Conservation (phyloP, 495 filamentous ascomycete species). For the Mycothermus thermophilus region DNA sequence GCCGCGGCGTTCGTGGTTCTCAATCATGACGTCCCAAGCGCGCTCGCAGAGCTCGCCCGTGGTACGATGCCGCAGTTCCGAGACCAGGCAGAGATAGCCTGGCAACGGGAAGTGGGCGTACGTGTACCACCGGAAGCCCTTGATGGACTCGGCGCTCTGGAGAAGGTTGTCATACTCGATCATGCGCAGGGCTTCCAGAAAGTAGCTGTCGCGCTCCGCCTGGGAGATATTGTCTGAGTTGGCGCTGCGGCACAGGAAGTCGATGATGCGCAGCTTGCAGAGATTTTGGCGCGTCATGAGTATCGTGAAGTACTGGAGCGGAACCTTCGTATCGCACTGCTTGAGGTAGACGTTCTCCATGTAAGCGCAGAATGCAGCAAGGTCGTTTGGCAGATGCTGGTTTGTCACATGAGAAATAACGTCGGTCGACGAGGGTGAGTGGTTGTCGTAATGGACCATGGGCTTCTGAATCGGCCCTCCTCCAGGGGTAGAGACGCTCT, state of each 20-base stretch:
- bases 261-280: constrained; percentile 33
- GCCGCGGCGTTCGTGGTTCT: constrained; percentile 34
- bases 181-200: constrained; percentile 35
- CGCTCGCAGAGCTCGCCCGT: constrained; percentile 38
- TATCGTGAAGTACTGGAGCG: constrained; percentile 41
- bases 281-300: constrained; percentile 35
- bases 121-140: constrained; percentile 39
- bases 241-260: constrained; percentile 18
- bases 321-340: constrained; percentile 46
- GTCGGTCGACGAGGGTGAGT: constrained; percentile 19
- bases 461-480: constrained; percentile 12
- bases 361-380: constrained; percentile 39
- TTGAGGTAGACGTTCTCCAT: constrained; percentile 47
- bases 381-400: constrained; percentile 33
- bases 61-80: constrained; percentile 32
- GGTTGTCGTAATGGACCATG: constrained; percentile 24
- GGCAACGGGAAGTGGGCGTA: constrained; percentile 39
- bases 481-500: constrained; percentile 8
- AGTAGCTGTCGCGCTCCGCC: constrained; percentile 30
- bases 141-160: constrained; percentile 29
- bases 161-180: constrained; percentile 40
- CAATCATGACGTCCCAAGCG: constrained; percentile 36
- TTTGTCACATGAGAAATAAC: constrained; percentile 34
- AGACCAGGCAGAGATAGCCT: constrained; percentile 39
- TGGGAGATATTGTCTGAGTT: constrained; percentile 17